These are phyloP conservation scores for Gossypium arboreum DNA, from an alignment of 345 rosid genomes.

Conservation along the genomic window DNA sequence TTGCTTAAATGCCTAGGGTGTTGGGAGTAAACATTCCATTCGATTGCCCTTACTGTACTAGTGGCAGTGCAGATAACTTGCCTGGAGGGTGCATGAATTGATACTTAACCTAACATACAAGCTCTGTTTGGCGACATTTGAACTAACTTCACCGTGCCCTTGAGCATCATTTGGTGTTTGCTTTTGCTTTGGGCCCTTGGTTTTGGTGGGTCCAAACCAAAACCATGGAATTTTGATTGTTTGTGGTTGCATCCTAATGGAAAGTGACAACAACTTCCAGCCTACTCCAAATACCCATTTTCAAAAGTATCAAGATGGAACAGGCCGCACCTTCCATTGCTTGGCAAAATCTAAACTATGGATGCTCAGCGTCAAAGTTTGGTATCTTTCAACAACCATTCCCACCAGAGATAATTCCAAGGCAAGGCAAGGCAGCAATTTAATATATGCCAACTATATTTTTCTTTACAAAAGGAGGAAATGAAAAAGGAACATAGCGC, in stretches of 20 bases:
- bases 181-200: neutral
- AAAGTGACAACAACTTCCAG: slow-evolving; percentile 5
- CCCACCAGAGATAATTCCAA: neutral
- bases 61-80: no score
- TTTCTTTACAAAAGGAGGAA: slow-evolving; percentile 24
- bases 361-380: slow-evolving; percentile 10
- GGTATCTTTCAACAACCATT: slow-evolving; percentile 14
- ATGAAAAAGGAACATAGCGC: neutral
- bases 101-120: neutral
- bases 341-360: neutral
- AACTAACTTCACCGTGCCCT: neutral
- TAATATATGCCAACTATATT: slow-evolving; percentile 21
- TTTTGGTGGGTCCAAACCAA: neutral
- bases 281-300: neutral
- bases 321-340: neutral
- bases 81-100: slow-evolving; percentile 5
- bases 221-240: neutral
- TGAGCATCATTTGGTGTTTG: neutral
- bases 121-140: slow-evolving; percentile 1
- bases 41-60: neutral
- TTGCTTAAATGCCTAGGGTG: neutral
- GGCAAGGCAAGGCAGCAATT: neutral
- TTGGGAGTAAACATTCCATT: neutral
- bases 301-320: neutral
- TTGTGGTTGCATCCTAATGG: neutral